Evolutionary conservation across 1,139 yeast genomes (phyloP), one percentile per base, ranked within the genome.

Genomic region (Debaryomyces fabryi): DNA sequence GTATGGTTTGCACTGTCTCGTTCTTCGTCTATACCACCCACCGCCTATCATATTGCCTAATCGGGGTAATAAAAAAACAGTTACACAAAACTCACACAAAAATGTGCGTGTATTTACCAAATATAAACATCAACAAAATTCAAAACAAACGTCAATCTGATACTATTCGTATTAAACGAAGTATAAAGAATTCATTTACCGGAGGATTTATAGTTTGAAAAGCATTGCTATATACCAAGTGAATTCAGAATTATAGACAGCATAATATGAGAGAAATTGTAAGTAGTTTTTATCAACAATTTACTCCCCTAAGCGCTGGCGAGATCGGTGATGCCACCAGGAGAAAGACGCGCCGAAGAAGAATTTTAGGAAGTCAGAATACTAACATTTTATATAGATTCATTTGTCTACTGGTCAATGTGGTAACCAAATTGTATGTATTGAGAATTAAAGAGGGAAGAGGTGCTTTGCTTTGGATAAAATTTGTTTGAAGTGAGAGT

Each of bases 341-440:
- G 36, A 16, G 42, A 35, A 18, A 30, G 43, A 40, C 43, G 43
- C 43, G 43, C 23, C 37, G 13, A 30, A 20, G 6, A 12, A 10
- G 13, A 32, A 20, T 18, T 27, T 35, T 15, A 24, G 42, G n/a
- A n/a, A 25, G 37, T 25, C 34, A 32, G 29, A 33, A 34, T 45
- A 29, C 43, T 44, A 27, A 35, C 42, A 23, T 12, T 10, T n/a
- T 18, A 30, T 33, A 40, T 67, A 86, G 93, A 89, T 92, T 72
- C 98, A 92, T 74, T 82, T 92, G 72, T 92, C 97, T 54, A 87
- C 97, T 50, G 98, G 98, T 73, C 98, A 92, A 79, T 93, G 99
- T 85, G 99, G 99, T 85, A 93, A 93, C 84, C 99, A 93, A 78
- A 91, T 93, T 63, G 92, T 83, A 78, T 60, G 87, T 81, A 58